These are phyloP conservation scores for Pseudocercospora eumusae DNA, from an alignment of 2,329 filamentous ascomycete species.

Conservation along the genomic window DNA sequence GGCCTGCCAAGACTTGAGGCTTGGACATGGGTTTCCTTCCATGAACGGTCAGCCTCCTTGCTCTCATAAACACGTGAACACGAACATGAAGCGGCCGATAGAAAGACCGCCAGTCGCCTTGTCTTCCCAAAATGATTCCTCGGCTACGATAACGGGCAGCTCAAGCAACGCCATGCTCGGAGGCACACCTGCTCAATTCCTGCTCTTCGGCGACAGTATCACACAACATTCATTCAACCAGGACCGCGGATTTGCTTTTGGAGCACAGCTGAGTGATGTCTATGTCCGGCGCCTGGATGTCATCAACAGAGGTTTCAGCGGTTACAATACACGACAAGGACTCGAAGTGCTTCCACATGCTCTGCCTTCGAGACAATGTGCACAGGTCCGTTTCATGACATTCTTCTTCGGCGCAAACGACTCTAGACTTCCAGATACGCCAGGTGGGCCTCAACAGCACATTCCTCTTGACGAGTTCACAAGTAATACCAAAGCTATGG, in stretches of 20 bases:
- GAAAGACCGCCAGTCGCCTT: not conserved
- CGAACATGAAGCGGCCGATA: not conserved
- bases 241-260: constrained; percentile 69
- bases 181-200: constrained; percentile 42
- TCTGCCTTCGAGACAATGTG: constrained; percentile 65
- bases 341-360: constrained; percentile 68
- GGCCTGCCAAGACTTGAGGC: not conserved
- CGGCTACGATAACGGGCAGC: not conserved
- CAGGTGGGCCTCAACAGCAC: constrained; percentile 65
- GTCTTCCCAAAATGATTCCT: not conserved
- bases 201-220: constrained; percentile 90
- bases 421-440: constrained; percentile 65
- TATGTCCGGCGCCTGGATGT: constrained; percentile 80
- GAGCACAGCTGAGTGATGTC: constrained; percentile 67
- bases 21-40: no score
- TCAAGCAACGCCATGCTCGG: constrained; percentile 28
- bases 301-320: constrained; percentile 81
- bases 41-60: not conserved
- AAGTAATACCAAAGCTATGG: constrained; percentile 69
- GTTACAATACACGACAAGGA: constrained; percentile 79
- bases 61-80: not conserved
- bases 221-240: constrained; percentile 67
- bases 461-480: constrained; percentile 75
- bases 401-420: constrained; percentile 90
- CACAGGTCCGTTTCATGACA: constrained; percentile 60